Base-by-base conservation (phyloP, 2,329 filamentous ascomycete genomes). In the Cercospora berteroae region DNA sequence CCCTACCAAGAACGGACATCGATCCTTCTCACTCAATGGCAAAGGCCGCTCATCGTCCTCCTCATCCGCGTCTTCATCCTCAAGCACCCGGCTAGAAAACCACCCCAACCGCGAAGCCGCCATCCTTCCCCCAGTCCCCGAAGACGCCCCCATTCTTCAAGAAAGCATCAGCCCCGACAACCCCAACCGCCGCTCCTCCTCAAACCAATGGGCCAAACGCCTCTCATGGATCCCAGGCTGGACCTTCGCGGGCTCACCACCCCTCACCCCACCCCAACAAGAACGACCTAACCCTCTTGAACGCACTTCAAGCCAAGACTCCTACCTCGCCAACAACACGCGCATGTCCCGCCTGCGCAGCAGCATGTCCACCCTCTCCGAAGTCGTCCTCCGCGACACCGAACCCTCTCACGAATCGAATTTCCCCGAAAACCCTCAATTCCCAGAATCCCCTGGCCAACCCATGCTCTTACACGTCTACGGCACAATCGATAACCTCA, bases 181-280 rank as follows among this genome's bases (percentile, higher is more conserved):
- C 20, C 20, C 31, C 23, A 25, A 44, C n/a, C 52, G 29, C 20
- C 9, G 42, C 16, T 52, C 56, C 10, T 39, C 55, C 33, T 20
- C 52, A 42, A 42, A 25, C 56, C 33, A 20, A 55, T 57, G 44
- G 42, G 57, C 60, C 42, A 64, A 61, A 67, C 61, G 65, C 29
- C 50, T 67, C 44, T 67, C 65, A 33, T 67, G 65, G 65, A 58
- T 67, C 6, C 61, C 65, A 39, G 61, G 61, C 44, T 67, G 65
- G 65, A 23, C 18, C 4, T 67, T 67, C 48, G 65, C 65, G 0
- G 65, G 65, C 16, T 63, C 62, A 13, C 42, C 16, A 58, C 65
- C 61, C 8, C 27, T 39, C 65, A 64, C 27, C 33, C 61, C 42
- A 36, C 52, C 44, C 23, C 25, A 50, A 44, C 27, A 36, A 20